phyloP scores from a whole-genome alignment of 2,329 filamentous ascomycete species.

The Pezicula rhizophila region DNA sequence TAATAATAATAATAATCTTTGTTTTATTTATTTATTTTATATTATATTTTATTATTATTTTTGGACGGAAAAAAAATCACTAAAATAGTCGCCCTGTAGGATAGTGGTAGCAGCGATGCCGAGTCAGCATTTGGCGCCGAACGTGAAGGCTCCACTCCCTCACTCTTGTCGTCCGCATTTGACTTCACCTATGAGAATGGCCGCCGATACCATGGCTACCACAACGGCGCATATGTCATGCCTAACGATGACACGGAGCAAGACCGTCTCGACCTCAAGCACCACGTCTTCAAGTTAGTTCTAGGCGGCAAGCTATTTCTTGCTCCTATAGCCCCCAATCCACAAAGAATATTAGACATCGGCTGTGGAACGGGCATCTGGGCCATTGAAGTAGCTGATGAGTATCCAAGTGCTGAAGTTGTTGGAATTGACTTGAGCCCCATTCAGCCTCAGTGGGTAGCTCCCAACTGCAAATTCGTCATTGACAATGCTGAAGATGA shows the following conservation, averaged over 20 bases:
- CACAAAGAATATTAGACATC: slow-evolving; percentile 13
- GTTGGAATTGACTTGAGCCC: slow-evolving; percentile 37
- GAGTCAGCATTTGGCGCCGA: too few relatives aligned
- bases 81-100: too few relatives aligned
- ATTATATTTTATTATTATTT: too few relatives aligned
- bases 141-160: slow-evolving; percentile 6
- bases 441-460: slow-evolving; percentile 35
- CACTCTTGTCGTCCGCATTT: slow-evolving; percentile 30
- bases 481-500: slow-evolving; percentile 43
- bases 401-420: slow-evolving; percentile 22
- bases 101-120: too few relatives aligned
- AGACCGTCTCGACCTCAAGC: slow-evolving; percentile 52
- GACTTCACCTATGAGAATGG: slow-evolving; percentile 52
- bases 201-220: slow-evolving; percentile 50
- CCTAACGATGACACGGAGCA: slow-evolving; percentile 57
- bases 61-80: too few relatives aligned
- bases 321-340: slow-evolving; percentile 13
- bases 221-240: slow-evolving; percentile 50
- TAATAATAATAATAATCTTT: too few relatives aligned
- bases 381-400: slow-evolving; percentile 17
- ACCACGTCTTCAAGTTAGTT: slow-evolving; percentile 37
- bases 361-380: too few relatives aligned
- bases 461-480: slow-evolving; percentile 43
- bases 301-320: background rate
- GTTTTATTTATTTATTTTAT: too few relatives aligned